Evolutionary conservation across 208 protist genomes (phyloP), one percentile per base, ranked within the genome.

Genomic region (Wallacemonas sp.): DNA sequence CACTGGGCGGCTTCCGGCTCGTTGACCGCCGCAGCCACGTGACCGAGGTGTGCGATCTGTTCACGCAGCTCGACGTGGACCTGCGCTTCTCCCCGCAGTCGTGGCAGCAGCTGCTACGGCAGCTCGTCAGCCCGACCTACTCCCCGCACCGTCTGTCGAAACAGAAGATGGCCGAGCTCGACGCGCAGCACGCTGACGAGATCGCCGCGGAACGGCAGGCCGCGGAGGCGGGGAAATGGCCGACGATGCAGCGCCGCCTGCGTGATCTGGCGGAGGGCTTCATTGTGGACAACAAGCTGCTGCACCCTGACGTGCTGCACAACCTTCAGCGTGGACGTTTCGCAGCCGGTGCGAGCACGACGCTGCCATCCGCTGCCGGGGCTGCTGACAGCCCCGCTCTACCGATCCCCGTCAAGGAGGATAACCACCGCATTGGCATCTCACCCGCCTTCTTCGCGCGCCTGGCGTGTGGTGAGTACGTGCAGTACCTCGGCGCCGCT

Each of bases 21-120:
- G 82, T 95, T n/a, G 90, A 95, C 71, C 66, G 76, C 24, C 74
- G 78, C 36, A 76, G 76, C 34, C 65, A 84, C 61, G 62, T 95
- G 12, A 82, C 75, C 27, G 79, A 90, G 72, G 83, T 95, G 21
- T 57, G 64, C 16, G 26, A 80, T 30, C 62, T 95, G n/a, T 83
- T 80, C 21, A 60, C 65, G 2, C n/a, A 65, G 11, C 29, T 70
- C 27, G 52, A 68, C 0, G 78, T 85, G 0, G 24, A 48, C 1
- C 64, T 78, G 33, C 30, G 65, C 6, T 44, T 85, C 14, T 34
- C 58, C 17, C 68, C 78, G 32, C 55, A 69, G 11, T 72, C 80
- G 33, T 87, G 79, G 57, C 73, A 87, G 60, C 62, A 72, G 54
- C 80, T 92, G 30, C 70, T 95, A 27, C 76, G 76, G 0, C 49